Evolutionary conservation across 169 alveolate species (phyloP), one percentile per base, ranked within the genome.

Genomic region (Amoebophrya sp.): DNA sequence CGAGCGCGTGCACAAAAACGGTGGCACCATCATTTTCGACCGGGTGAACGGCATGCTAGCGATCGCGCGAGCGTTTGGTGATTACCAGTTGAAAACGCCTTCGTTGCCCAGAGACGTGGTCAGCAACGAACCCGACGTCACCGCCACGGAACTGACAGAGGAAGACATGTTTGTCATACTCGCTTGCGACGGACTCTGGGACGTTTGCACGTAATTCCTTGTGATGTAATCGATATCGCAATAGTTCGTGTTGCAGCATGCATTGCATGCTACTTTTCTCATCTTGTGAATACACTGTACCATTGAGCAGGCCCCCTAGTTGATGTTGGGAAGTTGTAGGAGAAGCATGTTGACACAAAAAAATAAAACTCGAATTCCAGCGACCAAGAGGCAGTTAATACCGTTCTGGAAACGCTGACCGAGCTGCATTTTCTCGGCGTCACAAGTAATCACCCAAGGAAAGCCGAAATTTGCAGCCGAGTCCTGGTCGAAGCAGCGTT

Each of bases 1-100:
- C 2, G 32, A 23, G 41, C 23, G 41, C 32, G 77, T 40, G 23
- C 83, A 25, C 38, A 23, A 40, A 29, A 23, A 0, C 25, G 91
- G 41, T 32, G 91, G 91, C n/a, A 89, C 66, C 35, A 66, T 89
- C 32, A 39, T 89, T n/a, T 32, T n/a, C 66, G 91, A 89, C 77
- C 38, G 91, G 23, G 91, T 89, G 0, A 89, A 89, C 40, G 91
- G 91, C 1, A 89, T 89, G 91, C 77, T 89, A 38, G 91, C 91
- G 23, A 89, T 89, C 53, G 91, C 91, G 0, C 33, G 91, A 54
- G 91, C 91, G 38, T 41, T 89, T 14, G 91, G 91, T 25, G 91
- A 89, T 66, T 89, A 38, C n/a, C 91, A 41, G 18, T n/a, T 89
- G 77, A 89, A 89, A 25, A n/a, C 18, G 83, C 83, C 83, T 2